phyloP scores from a whole-genome alignment of 179 eudicot genomes.

The Beta macrorhiza region DNA sequence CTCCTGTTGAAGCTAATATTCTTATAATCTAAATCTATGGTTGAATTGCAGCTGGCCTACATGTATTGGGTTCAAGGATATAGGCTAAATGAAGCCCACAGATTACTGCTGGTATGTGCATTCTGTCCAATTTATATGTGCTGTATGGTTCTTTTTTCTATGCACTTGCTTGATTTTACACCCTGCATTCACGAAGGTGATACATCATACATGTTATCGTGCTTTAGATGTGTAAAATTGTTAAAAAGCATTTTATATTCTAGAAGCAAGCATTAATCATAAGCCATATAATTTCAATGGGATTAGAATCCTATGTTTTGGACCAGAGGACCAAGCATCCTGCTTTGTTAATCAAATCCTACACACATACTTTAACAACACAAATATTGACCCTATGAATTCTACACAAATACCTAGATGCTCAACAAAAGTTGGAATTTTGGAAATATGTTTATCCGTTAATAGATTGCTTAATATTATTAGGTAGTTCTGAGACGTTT shows the following conservation, averaged over 20 bases:
- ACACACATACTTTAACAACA: too few relatives aligned
- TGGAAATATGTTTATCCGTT: too few relatives aligned
- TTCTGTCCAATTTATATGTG: constrained; percentile 5
- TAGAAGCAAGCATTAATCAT: not conserved
- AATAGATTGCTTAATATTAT: too few relatives aligned
- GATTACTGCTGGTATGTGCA: constrained; percentile 60
- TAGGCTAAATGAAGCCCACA: constrained; percentile 63
- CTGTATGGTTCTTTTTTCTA: constrained; percentile 2
- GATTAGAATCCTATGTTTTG: not conserved
- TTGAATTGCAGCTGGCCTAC: constrained; percentile 74
- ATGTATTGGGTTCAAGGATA: constrained; percentile 97
- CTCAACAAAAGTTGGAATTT: too few relatives aligned
- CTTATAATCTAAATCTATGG: constrained; percentile 13
- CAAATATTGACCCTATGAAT: too few relatives aligned
- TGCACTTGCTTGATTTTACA: not conserved
- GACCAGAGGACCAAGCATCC: too few relatives aligned
- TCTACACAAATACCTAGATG: too few relatives aligned
- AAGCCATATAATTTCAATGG: not conserved
- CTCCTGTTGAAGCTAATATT: not conserved
- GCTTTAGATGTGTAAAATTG: not conserved
- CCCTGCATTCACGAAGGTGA: not conserved
- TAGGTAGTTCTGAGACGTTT: too few relatives aligned
- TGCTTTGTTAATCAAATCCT: too few relatives aligned
- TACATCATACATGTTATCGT: not conserved
- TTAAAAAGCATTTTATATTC: not conserved